Conservation (phyloP, 148 eudicot species). For the Cornus kousa region DNA sequence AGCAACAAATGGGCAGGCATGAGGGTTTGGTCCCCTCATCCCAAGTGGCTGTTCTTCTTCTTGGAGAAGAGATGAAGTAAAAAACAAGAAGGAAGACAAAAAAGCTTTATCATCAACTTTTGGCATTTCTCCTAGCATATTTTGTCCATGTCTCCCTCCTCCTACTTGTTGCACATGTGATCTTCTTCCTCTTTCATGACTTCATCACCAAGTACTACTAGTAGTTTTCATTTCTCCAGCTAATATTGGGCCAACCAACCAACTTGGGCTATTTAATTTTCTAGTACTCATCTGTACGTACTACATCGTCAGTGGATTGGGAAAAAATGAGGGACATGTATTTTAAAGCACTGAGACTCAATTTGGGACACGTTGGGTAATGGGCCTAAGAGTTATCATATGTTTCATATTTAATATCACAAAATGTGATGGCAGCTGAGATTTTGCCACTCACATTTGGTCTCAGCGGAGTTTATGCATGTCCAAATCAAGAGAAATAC, state of each 20-base stretch:
- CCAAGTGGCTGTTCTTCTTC: neutral
- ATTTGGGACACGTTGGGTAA: no score
- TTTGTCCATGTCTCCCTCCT: neutral
- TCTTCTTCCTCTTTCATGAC: neutral
- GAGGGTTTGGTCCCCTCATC: conserved; percentile 2
- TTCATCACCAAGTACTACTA: neutral
- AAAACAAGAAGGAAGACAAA: neutral
- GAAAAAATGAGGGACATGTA: neutral
- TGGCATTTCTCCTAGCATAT: neutral
- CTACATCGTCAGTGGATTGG: neutral
- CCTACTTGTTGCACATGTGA: neutral
- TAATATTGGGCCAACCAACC: neutral
- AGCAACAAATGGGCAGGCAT: neutral
- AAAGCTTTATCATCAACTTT: neutral
- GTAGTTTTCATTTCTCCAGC: neutral
- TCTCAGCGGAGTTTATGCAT: no score
- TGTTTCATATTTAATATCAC: no score
- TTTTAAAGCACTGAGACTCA: no score
- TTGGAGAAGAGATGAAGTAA: neutral
- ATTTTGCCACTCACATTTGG: no score
- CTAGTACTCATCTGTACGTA: no score
- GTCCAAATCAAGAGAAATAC: no score
- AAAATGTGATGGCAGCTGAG: no score
- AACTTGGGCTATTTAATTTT: neutral
- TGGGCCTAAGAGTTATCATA: no score